Base-by-base conservation (phyloP, 2,329 filamentous ascomycete species). In the Karstenula rhodostoma region DNA sequence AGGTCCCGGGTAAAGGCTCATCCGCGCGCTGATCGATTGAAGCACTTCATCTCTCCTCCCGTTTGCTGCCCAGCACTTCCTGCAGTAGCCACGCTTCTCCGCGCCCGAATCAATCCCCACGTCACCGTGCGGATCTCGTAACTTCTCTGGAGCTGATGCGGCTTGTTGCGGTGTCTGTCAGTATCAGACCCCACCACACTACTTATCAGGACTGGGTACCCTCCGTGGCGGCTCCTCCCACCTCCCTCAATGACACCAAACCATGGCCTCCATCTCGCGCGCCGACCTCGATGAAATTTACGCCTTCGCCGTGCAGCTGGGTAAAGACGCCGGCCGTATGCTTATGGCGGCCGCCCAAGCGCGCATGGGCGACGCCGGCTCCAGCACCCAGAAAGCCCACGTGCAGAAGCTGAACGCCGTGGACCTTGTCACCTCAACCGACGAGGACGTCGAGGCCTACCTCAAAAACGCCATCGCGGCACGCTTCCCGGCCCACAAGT, bases 381-480 rank as follows among this genome's bases (percentile, higher is more conserved):
- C 59, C 68, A 72, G 51, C 32, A 54, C 67, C 15, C 62, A 73
- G 42, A 70, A 74, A 46, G 77, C 83, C 61, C 82, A 85, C 57
- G 78, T 82, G 8, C 89, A 93, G 77, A 94, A 94, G 75, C 88
- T 91, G 66, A 92, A 86, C 72, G 85, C 90, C 1, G 90, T 93
- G 12, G 91, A 93, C 73, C 86, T 93, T 63, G 90, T 93, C 22
- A 93, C 90, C 10, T 86, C 92, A 78, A 90, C 89, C 0, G 90
- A 93, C 72, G 85, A 90, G 77, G 89, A 92, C 69, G 88, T 92
- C 42, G 90, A 93, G 76, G 81, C 84, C 17, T 92, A 91, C 71
- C 89, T 93, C 67, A 87, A 86, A 84, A 12, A 89, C n/a, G n/a
- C n/a, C n/a, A n/a, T 93, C 56, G 72, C 80, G 1, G 74, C 79